phyloP scores from a whole-genome alignment of 139 green algal species.

The Pseudopediastrum boryanum region DNA sequence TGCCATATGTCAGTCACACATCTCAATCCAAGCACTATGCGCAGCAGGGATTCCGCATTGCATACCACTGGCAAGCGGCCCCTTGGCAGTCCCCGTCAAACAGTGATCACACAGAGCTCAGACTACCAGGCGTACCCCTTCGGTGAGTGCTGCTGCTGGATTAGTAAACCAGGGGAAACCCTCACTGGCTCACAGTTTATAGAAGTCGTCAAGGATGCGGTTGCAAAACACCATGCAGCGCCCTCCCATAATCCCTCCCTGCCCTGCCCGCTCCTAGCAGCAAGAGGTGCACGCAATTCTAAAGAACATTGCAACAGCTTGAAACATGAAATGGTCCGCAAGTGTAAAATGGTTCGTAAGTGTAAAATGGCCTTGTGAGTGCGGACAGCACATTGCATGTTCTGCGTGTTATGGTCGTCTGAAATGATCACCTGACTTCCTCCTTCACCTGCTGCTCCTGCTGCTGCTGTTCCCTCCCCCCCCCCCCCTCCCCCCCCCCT shows the following conservation, averaged over 20 bases:
- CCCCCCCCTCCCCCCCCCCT: no score
- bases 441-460: not conserved
- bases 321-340: not conserved
- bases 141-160: not conserved
- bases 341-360: not conserved
- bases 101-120: constrained; percentile 13
- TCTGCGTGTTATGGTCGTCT: not conserved
- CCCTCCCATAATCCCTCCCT: not conserved
- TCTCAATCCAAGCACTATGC: not conserved
- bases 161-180: not conserved
- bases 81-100: not conserved
- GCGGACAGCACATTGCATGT: not conserved
- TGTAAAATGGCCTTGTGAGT: not conserved
- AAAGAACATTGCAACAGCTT: not conserved
- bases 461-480: not conserved
- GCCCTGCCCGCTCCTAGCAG: not conserved
- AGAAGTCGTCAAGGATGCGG: not conserved
- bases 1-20: not conserved
- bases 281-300: not conserved
- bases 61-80: constrained; percentile 4
- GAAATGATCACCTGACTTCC: not conserved
- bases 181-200: not conserved
- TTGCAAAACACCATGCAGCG: not conserved
- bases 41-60: not conserved
- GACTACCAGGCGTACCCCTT: constrained; percentile 33